phyloP scores from a whole-genome alignment of 2,329 filamentous ascomycete species.

The Leptographium procerum region DNA sequence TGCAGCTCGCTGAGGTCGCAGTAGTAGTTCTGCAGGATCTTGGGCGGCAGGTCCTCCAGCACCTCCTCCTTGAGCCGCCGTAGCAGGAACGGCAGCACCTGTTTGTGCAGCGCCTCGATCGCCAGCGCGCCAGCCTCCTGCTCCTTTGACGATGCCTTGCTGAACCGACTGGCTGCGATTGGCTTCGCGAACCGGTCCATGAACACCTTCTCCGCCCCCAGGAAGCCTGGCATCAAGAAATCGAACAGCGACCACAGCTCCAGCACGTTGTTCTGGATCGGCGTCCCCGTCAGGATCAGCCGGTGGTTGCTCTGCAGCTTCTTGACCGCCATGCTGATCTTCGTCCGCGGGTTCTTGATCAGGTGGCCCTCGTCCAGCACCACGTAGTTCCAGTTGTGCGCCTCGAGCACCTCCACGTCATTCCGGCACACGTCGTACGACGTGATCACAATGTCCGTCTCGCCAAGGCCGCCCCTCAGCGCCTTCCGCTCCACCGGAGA shows the following conservation, averaged over 20 bases:
- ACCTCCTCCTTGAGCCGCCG: conserved; percentile 97
- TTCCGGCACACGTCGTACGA: conserved; percentile 98
- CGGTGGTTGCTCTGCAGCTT: conserved; percentile 82
- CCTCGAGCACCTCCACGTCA: conserved; percentile 72
- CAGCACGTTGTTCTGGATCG: conserved; percentile 94
- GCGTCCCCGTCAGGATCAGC: conserved; percentile 89
- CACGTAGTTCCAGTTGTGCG: conserved; percentile 88
- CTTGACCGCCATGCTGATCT: conserved; percentile 90
- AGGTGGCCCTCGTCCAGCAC: conserved; percentile 95
- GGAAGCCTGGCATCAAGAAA: conserved; percentile 96
- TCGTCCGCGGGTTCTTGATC: conserved; percentile 97
- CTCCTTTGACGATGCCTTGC: conserved; percentile 95
- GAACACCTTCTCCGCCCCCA: conserved; percentile 92
- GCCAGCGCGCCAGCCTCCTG: conserved; percentile 93
- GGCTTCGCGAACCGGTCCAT: conserved; percentile 90
- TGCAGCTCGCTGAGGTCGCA: conserved; percentile 94
- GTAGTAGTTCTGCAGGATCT: conserved; percentile 99
- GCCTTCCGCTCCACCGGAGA: conserved; percentile 69
- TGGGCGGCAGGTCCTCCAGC: conserved; percentile 86
- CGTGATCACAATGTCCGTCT: conserved; percentile 88
- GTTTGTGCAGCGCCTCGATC: conserved; percentile 97
- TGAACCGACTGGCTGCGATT: conserved; percentile 86
- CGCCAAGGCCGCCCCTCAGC: conserved; percentile 56
- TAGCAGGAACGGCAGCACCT: conserved; percentile 90
- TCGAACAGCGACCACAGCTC: conserved; percentile 98